Evolutionary conservation across 768 basidiomycete species (phyloP), one percentile per base, ranked within the genome.

Genomic region (Chalciporus chontae): DNA sequence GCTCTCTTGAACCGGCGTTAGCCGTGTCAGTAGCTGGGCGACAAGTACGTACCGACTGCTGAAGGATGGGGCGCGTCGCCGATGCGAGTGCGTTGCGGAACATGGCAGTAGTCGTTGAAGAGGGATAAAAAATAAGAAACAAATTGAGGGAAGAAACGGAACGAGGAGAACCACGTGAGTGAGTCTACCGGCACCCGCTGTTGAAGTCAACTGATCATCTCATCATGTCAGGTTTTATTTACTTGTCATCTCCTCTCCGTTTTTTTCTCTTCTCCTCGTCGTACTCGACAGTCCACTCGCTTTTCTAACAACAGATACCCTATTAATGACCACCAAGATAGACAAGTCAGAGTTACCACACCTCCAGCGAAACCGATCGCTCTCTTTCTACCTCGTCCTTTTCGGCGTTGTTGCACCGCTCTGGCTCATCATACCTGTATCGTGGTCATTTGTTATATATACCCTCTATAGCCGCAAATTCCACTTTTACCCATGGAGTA

Each of bases 81-180:
- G 76, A 70, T 53, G 80, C 71, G 61, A 87, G 58, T 57, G 79
- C 78, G 72, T 77, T 82, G 73, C 83, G 83, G 66, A 90, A 70
- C 82, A 88, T 87, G 50, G 29, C 39, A 24, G 40, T 52, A 41
- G 23, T 24, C 31, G 19, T n/a, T 17, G 24, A 39, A 61, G 27
- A 32, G 14, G 5, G 5, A 59, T 48, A 60, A 63, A 62, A 63
- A 58, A 59, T 48, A 60, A 63, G 62, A 63, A 58, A 38, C 45
- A 45, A 63, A 55, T 49, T 60, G 64, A 69, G 65, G 62, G 62
- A 69, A 65, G 68, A 71, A 55, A 53, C 54, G 59, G 66, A 36
- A 14, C 10, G n/a, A 14, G 21, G n/a, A n/a, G n/a, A n/a, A 27
- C 36, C 58, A 56, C 58, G 58, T 51, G 49, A 36, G 13, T 32